Evolutionary conservation across 169 alveolate genomes (phyloP).

Genomic region (Plasmodium blacklocki): DNA sequence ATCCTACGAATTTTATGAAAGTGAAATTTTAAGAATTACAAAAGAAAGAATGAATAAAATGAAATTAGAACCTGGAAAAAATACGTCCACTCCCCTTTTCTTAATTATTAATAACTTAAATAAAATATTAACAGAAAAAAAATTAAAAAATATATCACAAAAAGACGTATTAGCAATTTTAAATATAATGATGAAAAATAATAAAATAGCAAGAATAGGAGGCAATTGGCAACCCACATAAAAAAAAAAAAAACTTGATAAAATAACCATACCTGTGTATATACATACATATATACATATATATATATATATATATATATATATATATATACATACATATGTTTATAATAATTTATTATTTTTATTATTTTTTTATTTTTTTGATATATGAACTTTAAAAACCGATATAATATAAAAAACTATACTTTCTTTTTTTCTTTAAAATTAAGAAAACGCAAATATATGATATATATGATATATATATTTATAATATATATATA

Average conservation of each 20-base stretch:
- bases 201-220: slow-evolving; percentile 43
- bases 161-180: slow-evolving; percentile 41
- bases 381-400: too few species aligned
- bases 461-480: background rate
- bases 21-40: slow-evolving; percentile 46
- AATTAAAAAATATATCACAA: slow-evolving; percentile 21
- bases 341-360: too few species aligned
- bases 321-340: background rate
- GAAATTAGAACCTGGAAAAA: slow-evolving; percentile 67
- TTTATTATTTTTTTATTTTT: too few species aligned
- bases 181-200: slow-evolving; percentile 62
- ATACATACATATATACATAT: background rate
- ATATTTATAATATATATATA: background rate
- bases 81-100: slow-evolving; percentile 59
- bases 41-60: slow-evolving; percentile 63
- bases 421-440: too few species aligned
- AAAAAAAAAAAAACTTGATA: background rate
- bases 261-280: background rate
- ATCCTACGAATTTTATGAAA: slow-evolving; percentile 63
- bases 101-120: slow-evolving; percentile 46
- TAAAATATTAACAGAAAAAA: slow-evolving; percentile 38
- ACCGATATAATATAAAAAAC: too few species aligned
- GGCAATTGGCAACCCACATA: slow-evolving; percentile 73
- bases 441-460: too few species aligned
- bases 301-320: background rate